phyloP scores from a whole-genome alignment of 768 basidiomycete genomes.

The Suillus cothurnatus region DNA sequence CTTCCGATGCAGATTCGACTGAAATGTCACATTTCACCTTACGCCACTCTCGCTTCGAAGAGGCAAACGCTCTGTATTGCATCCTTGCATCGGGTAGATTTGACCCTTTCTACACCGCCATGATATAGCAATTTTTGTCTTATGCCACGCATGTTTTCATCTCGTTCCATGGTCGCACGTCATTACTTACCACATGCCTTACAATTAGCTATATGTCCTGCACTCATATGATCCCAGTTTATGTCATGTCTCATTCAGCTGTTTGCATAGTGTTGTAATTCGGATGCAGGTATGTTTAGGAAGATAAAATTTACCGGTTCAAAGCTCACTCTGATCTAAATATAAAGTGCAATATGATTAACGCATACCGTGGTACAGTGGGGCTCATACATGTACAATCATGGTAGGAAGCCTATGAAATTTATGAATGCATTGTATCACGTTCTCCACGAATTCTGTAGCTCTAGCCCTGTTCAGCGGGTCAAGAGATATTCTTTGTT shows the following conservation, averaged over 20 bases:
- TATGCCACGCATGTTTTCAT: slow-evolving; percentile 13
- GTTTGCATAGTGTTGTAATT: background rate
- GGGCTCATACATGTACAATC: background rate
- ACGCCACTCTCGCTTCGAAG: slow-evolving; percentile 71
- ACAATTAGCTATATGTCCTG: slow-evolving; percentile 1
- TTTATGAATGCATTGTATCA: background rate
- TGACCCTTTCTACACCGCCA: slow-evolving; percentile 16
- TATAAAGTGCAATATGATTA: background rate
- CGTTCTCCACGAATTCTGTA: background rate
- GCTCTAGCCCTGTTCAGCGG: background rate
- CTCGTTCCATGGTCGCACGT: slow-evolving; percentile 2
- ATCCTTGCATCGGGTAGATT: slow-evolving; percentile 49
- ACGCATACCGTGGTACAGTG: background rate
- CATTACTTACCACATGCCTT: slow-evolving; percentile 5
- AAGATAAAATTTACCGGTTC: background rate
- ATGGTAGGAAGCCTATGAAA: background rate
- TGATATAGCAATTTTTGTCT: slow-evolving; percentile 9
- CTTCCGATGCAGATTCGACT: slow-evolving; percentile 66
- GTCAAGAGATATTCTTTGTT: too few species aligned
- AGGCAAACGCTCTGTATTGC: slow-evolving; percentile 75
- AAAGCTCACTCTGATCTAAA: background rate
- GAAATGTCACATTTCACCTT: slow-evolving; percentile 82
- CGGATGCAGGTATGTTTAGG: background rate
- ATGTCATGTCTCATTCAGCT: background rate
- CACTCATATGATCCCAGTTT: slow-evolving; percentile 2